Conservation (phyloP, 1,284 basidiomycete genomes). For the Sparassis latifolia region DNA sequence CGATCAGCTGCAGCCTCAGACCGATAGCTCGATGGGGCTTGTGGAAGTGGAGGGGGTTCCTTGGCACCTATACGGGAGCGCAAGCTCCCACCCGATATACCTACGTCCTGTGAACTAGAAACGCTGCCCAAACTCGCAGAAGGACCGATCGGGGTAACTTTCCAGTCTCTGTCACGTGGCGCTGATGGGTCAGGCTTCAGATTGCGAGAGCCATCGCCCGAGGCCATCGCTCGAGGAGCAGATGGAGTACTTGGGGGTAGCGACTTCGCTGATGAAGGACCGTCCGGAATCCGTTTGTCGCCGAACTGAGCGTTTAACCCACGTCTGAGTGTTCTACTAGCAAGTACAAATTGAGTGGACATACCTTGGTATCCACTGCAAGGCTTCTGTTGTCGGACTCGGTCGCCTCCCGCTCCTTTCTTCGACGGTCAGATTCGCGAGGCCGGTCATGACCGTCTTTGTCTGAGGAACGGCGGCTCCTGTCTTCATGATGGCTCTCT, state of each 20-base stretch:
- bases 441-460: constrained; percentile 61
- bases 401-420: constrained; percentile 51
- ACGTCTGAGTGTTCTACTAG: background rate
- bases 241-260: constrained; percentile 58
- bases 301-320: constrained; percentile 27
- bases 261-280: constrained; percentile 36
- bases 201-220: constrained; percentile 17
- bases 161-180: constrained; percentile 23
- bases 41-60: constrained; percentile 34
- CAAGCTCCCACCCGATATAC: constrained; percentile 36
- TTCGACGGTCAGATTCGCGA: constrained; percentile 63
- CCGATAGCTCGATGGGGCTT: constrained; percentile 35
- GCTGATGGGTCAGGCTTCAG: constrained; percentile 15
- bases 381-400: constrained; percentile 39
- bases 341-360: constrained; percentile 7
- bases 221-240: constrained; percentile 63
- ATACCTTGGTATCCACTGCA: constrained; percentile 51
- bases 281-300: constrained; percentile 56
- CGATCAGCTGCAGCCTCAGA: constrained; percentile 24
- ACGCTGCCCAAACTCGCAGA: constrained; percentile 6
- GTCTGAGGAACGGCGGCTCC: constrained; percentile 56
- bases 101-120: constrained; percentile 2
- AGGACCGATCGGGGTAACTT: constrained; percentile 11
- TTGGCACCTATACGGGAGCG: constrained; percentile 63
- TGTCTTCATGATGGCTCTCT: constrained; percentile 68